A percentile compares a stretch with the other conserved stretches of the same genome.
Evolutionary conservation across 495 filamentous ascomycete genomes (phyloP).

Genomic region (Coniosporium apollinis): DNA sequence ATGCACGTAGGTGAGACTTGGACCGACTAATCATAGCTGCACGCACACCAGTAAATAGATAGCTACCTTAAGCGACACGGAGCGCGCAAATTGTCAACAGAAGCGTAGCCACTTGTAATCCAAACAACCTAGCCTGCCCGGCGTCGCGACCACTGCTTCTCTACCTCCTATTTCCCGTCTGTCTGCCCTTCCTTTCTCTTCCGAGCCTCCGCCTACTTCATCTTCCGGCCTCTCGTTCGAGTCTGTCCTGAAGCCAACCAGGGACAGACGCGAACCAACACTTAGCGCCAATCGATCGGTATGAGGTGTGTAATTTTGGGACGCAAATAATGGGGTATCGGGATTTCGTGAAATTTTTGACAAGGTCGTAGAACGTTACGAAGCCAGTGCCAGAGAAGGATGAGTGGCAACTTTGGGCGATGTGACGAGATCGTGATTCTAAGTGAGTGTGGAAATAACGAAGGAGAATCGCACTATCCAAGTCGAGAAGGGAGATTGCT

Average conservation of each 20-base stretch:
- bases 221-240: too few relatives aligned
- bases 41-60: too few relatives aligned
- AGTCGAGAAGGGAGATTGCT: too few relatives aligned
- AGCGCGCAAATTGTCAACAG: too few relatives aligned
- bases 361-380: conserved; percentile 5
- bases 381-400: conserved; percentile 6
- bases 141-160: background rate
- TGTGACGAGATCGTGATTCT: too few relatives aligned
- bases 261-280: too few relatives aligned
- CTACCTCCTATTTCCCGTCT: background rate
- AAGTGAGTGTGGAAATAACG: background rate
- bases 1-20: too few relatives aligned
- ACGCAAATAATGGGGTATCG: conserved; percentile 5
- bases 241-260: too few relatives aligned
- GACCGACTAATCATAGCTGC: too few relatives aligned
- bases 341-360: conserved; percentile 7
- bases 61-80: too few relatives aligned
- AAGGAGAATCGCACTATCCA: too few relatives aligned
- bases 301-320: conserved; percentile 7
- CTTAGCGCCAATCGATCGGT: background rate
- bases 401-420: conserved; percentile 1
- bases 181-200: background rate
- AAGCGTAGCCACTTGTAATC: too few relatives aligned
- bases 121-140: background rate
- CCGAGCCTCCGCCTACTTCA: background rate